phyloP scores from a whole-genome alignment of 2,329 filamentous ascomycete genomes.

The Fusarium mundagurra region DNA sequence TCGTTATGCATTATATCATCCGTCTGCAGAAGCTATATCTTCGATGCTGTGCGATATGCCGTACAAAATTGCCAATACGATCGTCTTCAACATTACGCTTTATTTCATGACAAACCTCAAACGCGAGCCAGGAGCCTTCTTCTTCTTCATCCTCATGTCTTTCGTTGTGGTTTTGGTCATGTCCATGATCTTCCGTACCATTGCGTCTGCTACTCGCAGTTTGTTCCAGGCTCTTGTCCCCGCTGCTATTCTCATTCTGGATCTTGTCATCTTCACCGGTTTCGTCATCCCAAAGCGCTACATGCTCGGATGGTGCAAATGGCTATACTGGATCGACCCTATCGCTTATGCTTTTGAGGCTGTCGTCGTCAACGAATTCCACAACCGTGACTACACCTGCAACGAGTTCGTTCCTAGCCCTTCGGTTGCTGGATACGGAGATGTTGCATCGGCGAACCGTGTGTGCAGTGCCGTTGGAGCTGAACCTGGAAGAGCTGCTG shows the following conservation, averaged over 20 bases:
- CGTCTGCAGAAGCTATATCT: conserved; percentile 85
- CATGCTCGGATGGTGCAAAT: conserved; percentile 83
- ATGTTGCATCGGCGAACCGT: conserved; percentile 42
- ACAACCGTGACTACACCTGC: conserved; percentile 68
- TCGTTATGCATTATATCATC: conserved; percentile 89
- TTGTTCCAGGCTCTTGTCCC: conserved; percentile 45
- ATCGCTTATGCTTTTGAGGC: conserved; percentile 83
- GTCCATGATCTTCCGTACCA: conserved; percentile 69
- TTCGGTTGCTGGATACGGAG: conserved; percentile 41
- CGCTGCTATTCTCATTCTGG: conserved; percentile 43
- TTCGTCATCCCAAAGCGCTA: conserved; percentile 73
- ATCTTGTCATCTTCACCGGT: conserved; percentile 73
- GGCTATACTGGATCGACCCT: conserved; percentile 85
- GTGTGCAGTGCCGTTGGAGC: conserved; percentile 61
- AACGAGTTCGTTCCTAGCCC: conserved; percentile 55
- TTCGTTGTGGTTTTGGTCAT: conserved; percentile 77
- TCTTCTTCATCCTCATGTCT: conserved; percentile 83
- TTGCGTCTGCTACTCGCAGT: conserved; percentile 42
- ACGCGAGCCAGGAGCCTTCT: conserved; percentile 79
- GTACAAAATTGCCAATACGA: conserved; percentile 75
- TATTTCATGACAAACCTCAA: conserved; percentile 91
- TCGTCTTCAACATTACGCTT: conserved; percentile 80
- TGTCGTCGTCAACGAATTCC: conserved; percentile 86
- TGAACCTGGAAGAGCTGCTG: conserved; percentile 52
- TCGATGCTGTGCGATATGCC: conserved; percentile 90